Percentiles rank a stretch among this genome's conserved stretches.
phyloP scores from a whole-genome alignment of 2,329 filamentous ascomycete genomes.

The Exophiala oligosperma region DNA sequence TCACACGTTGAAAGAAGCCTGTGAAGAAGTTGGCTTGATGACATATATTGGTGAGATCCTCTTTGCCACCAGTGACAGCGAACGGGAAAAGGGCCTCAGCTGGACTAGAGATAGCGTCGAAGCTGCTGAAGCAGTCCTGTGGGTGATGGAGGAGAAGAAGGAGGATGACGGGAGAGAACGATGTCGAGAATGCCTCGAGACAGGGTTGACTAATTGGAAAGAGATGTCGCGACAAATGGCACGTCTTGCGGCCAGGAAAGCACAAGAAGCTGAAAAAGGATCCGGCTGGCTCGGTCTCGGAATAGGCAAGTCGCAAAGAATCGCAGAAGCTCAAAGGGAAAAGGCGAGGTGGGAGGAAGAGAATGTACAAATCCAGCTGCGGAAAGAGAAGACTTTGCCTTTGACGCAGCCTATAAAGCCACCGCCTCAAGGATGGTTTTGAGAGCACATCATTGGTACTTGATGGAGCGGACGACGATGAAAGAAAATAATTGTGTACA shows the following conservation, averaged over 20 bases:
- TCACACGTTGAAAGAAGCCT: constrained; percentile 65
- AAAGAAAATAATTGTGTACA: background rate
- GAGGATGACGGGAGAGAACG: constrained; percentile 52
- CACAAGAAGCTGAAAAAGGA: constrained; percentile 34
- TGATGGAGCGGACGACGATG: background rate
- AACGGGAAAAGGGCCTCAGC: constrained; percentile 69
- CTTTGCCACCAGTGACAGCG: constrained; percentile 63
- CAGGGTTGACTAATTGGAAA: constrained; percentile 79
- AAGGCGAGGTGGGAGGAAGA: constrained; percentile 29
- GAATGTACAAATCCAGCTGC: constrained; percentile 27
- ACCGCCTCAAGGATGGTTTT: constrained; percentile 10
- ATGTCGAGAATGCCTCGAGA: constrained; percentile 74
- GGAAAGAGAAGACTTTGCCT: constrained; percentile 29
- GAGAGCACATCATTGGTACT: background rate
- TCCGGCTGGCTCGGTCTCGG: constrained; percentile 39
- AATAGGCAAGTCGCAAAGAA: constrained; percentile 19
- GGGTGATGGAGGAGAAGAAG: constrained; percentile 40
- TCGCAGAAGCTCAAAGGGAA: constrained; percentile 24
- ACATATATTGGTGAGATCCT: constrained; percentile 93
- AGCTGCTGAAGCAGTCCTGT: constrained; percentile 69
- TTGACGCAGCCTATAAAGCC: constrained; percentile 23
- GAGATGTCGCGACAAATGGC: constrained; percentile 72
- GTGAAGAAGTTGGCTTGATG: constrained; percentile 83
- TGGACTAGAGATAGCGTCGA: constrained; percentile 92
- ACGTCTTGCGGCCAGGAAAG: constrained; percentile 50